Evolutionary conservation across 2,329 filamentous ascomycete genomes (phyloP).

Genomic region (Colletotrichum liriopes): DNA sequence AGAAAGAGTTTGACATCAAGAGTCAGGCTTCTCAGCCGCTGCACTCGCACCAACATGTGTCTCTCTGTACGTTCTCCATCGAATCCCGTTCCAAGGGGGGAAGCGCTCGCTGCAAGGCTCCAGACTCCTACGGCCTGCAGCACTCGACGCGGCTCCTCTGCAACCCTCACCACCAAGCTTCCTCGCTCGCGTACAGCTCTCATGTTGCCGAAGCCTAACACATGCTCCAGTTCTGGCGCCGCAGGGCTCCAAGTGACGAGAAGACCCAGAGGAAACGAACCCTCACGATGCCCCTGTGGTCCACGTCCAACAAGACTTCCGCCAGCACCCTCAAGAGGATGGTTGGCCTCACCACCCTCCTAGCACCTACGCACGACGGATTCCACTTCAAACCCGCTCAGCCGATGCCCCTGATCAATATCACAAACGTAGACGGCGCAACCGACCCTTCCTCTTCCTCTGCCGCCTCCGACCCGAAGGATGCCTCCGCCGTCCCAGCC

Average conservation of each 20-base stretch:
- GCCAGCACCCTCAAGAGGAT: conserved; percentile 51
- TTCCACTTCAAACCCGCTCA: conserved; percentile 47
- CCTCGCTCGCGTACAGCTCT: neutral
- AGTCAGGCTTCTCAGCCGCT: conserved; percentile 22
- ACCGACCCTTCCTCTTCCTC: conserved; percentile 38
- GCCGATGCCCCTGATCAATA: conserved; percentile 39
- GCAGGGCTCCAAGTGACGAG: conserved; percentile 25
- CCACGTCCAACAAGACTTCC: conserved; percentile 52
- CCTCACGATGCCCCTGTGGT: conserved; percentile 59
- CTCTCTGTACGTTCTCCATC: conserved; percentile 36
- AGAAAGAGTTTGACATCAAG: neutral
- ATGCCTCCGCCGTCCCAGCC: conserved; percentile 11
- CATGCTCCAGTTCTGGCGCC: conserved; percentile 36
- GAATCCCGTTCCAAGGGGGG: neutral
- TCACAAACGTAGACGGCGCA: conserved; percentile 42
- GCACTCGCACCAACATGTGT: conserved; percentile 34
- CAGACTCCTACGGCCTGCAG: neutral
- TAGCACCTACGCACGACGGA: conserved; percentile 49
- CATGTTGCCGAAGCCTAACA: conserved; percentile 11
- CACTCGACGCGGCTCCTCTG: neutral
- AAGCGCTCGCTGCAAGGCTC: conserved; percentile 14
- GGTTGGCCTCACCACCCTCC: conserved; percentile 53
- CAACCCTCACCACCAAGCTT: neutral
- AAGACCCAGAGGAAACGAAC: conserved; percentile 49
- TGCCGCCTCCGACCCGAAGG: conserved; percentile 34